Percentiles rank a stretch among this genome's conserved stretches.
These are phyloP conservation scores for Paraphaeosphaeria minitans DNA, from an alignment of 2,329 filamentous ascomycete genomes.

Conservation along the genomic window DNA sequence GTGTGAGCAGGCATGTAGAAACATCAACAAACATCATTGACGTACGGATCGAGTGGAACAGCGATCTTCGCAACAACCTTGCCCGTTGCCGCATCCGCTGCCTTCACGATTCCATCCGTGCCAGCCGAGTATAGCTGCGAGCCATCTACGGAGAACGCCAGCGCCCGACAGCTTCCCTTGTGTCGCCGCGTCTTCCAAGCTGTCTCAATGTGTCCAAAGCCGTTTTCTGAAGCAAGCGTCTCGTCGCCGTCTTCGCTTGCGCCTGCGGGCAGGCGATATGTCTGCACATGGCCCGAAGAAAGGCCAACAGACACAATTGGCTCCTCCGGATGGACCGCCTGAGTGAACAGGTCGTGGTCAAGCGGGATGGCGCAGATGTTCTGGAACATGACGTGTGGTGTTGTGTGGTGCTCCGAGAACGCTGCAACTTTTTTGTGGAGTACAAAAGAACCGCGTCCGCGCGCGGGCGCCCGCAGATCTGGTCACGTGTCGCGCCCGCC, in stretches of 20 bases:
- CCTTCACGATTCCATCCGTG: slow-evolving; percentile 68
- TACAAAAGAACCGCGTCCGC: not conserved
- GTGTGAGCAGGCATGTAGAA: slow-evolving; percentile 16
- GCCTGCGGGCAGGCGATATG: slow-evolving; percentile 72
- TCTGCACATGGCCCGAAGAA: slow-evolving; percentile 82
- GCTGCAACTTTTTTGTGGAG: slow-evolving; percentile 32
- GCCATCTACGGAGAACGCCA: slow-evolving; percentile 81
- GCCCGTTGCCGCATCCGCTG: slow-evolving; percentile 62
- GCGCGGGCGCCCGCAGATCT: not conserved
- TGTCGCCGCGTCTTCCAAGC: slow-evolving; percentile 87
- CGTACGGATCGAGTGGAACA: slow-evolving; percentile 63
- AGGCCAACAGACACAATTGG: slow-evolving; percentile 87
- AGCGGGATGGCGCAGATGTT: slow-evolving; percentile 90
- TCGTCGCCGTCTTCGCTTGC: slow-evolving; percentile 58
- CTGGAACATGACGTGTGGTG: slow-evolving; percentile 72
- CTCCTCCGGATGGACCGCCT: slow-evolving; percentile 82
- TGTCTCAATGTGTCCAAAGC: slow-evolving; percentile 77
- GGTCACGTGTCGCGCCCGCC: not conserved
- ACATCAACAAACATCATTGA: not conserved
- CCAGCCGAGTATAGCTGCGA: slow-evolving; percentile 66
- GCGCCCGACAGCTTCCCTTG: slow-evolving; percentile 87
- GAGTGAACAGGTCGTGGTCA: slow-evolving; percentile 82
- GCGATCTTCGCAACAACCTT: slow-evolving; percentile 80
- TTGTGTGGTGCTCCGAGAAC: slow-evolving; percentile 3
- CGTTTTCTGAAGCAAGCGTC: slow-evolving; percentile 59